Base-by-base conservation (phyloP, 2,329 filamentous ascomycete species). In the Fusarium liriodendri region DNA sequence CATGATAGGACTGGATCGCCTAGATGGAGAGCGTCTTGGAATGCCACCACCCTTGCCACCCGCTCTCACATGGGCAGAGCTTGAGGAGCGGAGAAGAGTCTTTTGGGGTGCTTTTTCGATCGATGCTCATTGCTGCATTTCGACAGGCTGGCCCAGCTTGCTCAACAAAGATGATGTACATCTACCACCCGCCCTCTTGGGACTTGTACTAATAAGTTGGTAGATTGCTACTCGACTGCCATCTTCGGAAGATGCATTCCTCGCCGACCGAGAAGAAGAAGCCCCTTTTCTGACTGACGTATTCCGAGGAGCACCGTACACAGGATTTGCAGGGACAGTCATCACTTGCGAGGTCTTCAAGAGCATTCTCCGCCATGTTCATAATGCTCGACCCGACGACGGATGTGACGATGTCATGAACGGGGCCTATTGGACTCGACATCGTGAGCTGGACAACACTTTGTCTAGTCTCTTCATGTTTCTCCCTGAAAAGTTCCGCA, bases 51-150 rank as follows among this genome's bases (percentile, higher is more conserved):
- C 92, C 50, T 79, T 98, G 9, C 86, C 90, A 5, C 92, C 94
- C 2, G 87, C 95, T 0, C 89, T 89, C 76, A 94, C 95, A 78
- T 97, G 94, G 94, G 91, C 90, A 1, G 96, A 98, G 70, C 73
- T 86, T 22, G 87, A 89, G 68, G 95, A 98, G 82, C 88, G 95
- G 61, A 89, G 96, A 67, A 88, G 96, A 74, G 92, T 93, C 0
- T 97, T 98, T 76, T 98, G 96, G 96, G 90, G 92, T 73, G 89
- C 91, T 1, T 98, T 96, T 78, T 93, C 92, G 74, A 88, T 94
- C 47, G 95, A 98, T 80, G 89, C 94, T 29, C 97, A 97, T 82
- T 92, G 94, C 3, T 95, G 93, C 77, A 94, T 97, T 61, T 95
- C 94, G 14, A 97, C 95, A 5, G 95, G 95, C 3, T 98, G 95